Evolutionary conservation across 225 moss, liverwort and hornwort species (phyloP), one percentile per base, ranked within the genome.

Genomic region (Bryoerythrophyllum caledonicum): DNA sequence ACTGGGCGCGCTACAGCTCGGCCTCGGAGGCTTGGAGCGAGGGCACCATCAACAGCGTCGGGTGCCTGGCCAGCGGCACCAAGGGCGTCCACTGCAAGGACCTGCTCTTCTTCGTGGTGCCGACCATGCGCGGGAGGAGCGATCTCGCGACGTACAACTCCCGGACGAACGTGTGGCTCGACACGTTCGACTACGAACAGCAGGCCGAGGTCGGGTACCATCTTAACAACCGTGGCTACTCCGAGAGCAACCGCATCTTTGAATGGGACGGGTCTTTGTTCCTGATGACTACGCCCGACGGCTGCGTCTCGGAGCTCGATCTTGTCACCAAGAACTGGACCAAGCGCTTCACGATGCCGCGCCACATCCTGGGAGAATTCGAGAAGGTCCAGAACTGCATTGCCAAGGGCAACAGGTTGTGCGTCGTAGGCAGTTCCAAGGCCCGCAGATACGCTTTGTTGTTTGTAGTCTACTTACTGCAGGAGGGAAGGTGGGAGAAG

Each of bases 311-410:
- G 61, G 82, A 82, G 80, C 74, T 86, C 70, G 86, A 86, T 71
- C 71, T 86, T 56, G 70, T 70, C 70, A 74, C 74, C 67, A 86
- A 80, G 77, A 77, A 62, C 57, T 86, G 86, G 86, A 74, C 66
- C 66, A 64, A 73, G 74, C 79, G 86, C 74, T 82, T 86, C 77
- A 80, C 80, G 69, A 71, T 86, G 80, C 86, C 86, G 70, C 14
- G 74, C 68, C 62, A 49, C 44, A 48, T 86, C 55, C 48, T 82
- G 67, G 82, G 55, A 70, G 86, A 80, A 13, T 86, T 86, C 71
- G 86, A 86, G 67, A 86, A 86, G 48, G 77, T 86, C 66, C 82
- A 82, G 62, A 82, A 86, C 77, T 86, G 86, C 71, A 77, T 86
- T 74, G 86, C 86, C 27, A 74, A 79, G 44, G 82, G 82, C 71